These are phyloP conservation scores for Paecilomyces sp. DNA, from an alignment of 2,329 filamentous ascomycete genomes.

Conservation along the genomic window DNA sequence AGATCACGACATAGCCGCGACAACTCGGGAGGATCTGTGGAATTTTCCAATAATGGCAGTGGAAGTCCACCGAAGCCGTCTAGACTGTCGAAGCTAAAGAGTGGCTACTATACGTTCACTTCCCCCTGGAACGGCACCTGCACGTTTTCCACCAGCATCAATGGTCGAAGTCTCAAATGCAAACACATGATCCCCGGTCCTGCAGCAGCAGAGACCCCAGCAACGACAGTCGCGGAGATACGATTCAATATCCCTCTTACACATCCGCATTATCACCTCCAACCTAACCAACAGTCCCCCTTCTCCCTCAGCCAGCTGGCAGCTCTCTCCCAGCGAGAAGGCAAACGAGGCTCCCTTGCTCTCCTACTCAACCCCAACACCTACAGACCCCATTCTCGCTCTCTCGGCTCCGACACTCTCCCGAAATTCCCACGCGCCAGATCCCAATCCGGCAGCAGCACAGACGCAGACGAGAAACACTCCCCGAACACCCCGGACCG, in stretches of 20 bases:
- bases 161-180: constrained; percentile 67
- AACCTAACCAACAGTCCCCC: constrained; percentile 15
- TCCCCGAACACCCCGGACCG: constrained; percentile 18
- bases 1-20: constrained; percentile 3
- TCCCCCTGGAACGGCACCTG: constrained; percentile 86
- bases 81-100: constrained; percentile 22
- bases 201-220: constrained; percentile 16
- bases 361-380: constrained; percentile 23
- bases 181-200: constrained; percentile 56
- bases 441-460: constrained; percentile 17
- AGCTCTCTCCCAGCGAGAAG: neutral
- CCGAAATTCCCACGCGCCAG: constrained; percentile 1
- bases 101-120: constrained; percentile 60
- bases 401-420: neutral
- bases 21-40: constrained; percentile 12
- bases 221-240: constrained; percentile 66
- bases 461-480: constrained; percentile 16
- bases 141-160: constrained; percentile 72
- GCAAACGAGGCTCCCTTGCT: constrained; percentile 23
- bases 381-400: constrained; percentile 13
- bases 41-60: constrained; percentile 2
- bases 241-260: constrained; percentile 76
- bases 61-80: constrained; percentile 7
- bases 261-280: constrained; percentile 17
- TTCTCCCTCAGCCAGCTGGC: constrained; percentile 13